Conservation (phyloP, 352 stramenopile genomes). For the Pythium phragmiticola region DNA sequence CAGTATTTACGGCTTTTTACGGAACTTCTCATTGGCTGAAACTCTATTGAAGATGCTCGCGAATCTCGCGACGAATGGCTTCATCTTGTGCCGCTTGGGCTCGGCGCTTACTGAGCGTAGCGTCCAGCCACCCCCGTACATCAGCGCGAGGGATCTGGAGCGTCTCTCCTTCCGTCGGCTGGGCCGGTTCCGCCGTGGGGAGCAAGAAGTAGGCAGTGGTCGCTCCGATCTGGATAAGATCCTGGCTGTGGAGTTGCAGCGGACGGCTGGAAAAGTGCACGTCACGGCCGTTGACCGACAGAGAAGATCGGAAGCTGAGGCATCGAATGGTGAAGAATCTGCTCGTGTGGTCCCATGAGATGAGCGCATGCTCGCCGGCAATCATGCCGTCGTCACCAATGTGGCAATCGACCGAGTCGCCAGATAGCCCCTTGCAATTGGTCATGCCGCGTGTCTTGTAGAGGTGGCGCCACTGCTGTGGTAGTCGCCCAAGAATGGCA, state of each 20-base stretch:
- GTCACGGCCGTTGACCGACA: conserved; percentile 69
- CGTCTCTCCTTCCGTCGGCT: not conserved
- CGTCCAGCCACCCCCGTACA: conserved; percentile 36
- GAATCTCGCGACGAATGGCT: conserved; percentile 25
- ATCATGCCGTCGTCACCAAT: conserved; percentile 69
- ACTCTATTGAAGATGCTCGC: conserved; percentile 4
- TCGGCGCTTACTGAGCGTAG: conserved; percentile 29
- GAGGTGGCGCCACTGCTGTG: conserved; percentile 45
- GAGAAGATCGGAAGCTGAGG: conserved; percentile 44
- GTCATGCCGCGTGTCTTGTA: conserved; percentile 56
- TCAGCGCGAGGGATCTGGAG: conserved; percentile 25
- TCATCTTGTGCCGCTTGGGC: conserved; percentile 14
- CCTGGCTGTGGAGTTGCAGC: conserved; percentile 44
- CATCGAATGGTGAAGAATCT: conserved; percentile 69
- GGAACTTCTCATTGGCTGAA: conserved; percentile 14
- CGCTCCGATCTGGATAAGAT: conserved; percentile 67
- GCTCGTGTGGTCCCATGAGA: conserved; percentile 51
- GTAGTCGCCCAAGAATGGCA: conserved; percentile 64
- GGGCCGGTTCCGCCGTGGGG: conserved; percentile 19
- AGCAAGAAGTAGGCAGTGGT: conserved; percentile 77
- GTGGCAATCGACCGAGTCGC: conserved; percentile 65
- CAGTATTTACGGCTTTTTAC: conserved; percentile 15
- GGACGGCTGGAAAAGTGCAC: conserved; percentile 51
- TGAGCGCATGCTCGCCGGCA: conserved; percentile 53
- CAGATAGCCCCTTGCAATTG: conserved; percentile 46